Evolutionary conservation across 2,329 filamentous ascomycete species (phyloP), one percentile per base, ranked within the genome.

Genomic region (Clonostachys solani): DNA sequence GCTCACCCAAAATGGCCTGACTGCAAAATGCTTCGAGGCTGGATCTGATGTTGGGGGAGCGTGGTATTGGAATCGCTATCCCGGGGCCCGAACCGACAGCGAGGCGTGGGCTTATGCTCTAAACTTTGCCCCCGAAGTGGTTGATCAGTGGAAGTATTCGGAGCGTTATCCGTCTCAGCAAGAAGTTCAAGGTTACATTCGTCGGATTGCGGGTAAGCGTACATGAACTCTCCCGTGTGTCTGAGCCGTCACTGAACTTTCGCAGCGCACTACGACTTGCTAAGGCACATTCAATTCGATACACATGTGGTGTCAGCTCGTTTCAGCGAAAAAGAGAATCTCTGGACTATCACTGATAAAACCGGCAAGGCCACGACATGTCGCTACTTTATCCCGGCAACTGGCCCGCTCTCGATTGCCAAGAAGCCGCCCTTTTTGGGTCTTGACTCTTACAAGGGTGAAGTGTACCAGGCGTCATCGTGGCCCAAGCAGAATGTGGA

Each of bases 121-220:
- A 23, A 23, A 23, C 44, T 51, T 48, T 7, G 41, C 52, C 29
- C 50, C 49, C 0, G 65, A 65, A 19, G 51, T 68, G 2, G 71
- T 58, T 50, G 59, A 65, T 12, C 61, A 64, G 23, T 75, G 69
- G 65, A 63, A 56, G n/a, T 75, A 68, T 64, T 54, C 56, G 1
- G 53, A 64, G 46, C 51, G 53, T 35, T 68, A 61, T 47, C 61
- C 65, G 9, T 49, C 47, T 4, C 52, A 56, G 41, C 49, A 58
- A 15, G 67, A 75, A 45, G 52, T 73, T 1, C 56, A 60, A 12
- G 50, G 46, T 13, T 74, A 75, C 52, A 73, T 74, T 47, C 55
- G 64, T 34, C 64, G 69, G 46, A 63, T 73, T 5, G 69, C 66
- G 40, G 57, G 64, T n/a, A 63, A 65, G 16, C 56, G 19, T 2